Percentiles rank a stretch among this genome's conserved stretches.
Conservation (phyloP, 2,329 filamentous ascomycete genomes). For the Botrytis elliptica region DNA sequence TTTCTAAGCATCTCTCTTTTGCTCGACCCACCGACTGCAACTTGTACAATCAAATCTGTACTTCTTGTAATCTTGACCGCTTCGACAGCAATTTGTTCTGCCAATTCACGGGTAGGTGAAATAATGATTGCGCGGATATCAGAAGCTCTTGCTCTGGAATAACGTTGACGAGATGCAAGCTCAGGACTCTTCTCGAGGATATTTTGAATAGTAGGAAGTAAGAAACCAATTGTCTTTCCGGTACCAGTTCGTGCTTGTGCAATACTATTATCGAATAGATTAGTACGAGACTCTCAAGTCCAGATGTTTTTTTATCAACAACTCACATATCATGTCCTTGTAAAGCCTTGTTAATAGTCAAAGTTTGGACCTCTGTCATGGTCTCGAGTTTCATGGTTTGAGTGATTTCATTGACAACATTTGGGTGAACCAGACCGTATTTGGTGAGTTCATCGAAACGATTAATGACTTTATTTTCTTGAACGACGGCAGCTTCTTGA, state of each 20-base stretch:
- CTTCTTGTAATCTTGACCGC: conserved; percentile 49
- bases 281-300: background rate
- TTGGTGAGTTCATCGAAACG: conserved; percentile 39
- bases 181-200: conserved; percentile 62
- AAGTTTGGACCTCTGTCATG: conserved; percentile 49
- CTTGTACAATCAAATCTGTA: conserved; percentile 54
- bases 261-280: conserved; percentile 53
- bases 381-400: conserved; percentile 70
- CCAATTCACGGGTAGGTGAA: conserved; percentile 79
- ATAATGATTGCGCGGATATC: conserved; percentile 72
- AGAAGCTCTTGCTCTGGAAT: conserved; percentile 45
- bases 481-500: conserved; percentile 5
- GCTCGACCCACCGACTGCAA: conserved; percentile 84
- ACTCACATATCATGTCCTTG: conserved; percentile 51
- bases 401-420: conserved; percentile 54
- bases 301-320: background rate
- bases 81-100: conserved; percentile 77
- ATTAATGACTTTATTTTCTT: conserved; percentile 26
- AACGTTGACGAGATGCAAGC: conserved; percentile 48
- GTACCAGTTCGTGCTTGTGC: conserved; percentile 97
- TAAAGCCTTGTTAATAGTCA: conserved; percentile 85
- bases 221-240: conserved; percentile 92
- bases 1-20: conserved; percentile 51
- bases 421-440: conserved; percentile 36
- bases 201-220: conserved; percentile 81